These are phyloP conservation scores for Apophysomyces variabilis DNA, from an alignment of 371 early-diverging fungal species.

Conservation along the genomic window DNA sequence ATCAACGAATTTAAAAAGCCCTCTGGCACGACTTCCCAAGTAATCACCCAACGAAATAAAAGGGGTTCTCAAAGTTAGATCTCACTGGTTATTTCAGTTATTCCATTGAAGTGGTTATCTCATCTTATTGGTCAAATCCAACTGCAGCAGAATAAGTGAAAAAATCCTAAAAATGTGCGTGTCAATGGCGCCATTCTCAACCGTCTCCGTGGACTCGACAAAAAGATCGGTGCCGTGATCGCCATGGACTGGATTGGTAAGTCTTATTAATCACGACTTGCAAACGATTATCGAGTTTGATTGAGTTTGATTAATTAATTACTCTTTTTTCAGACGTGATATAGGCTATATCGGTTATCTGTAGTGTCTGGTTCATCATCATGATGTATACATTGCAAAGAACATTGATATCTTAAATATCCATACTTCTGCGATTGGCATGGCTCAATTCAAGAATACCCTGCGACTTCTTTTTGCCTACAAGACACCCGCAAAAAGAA, in stretches of 20 bases:
- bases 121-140: too few relatives aligned
- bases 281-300: neutral
- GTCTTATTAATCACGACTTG: neutral
- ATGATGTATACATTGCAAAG: slow-evolving; percentile 19
- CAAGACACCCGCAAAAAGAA: slow-evolving; percentile 10
- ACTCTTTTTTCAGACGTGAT: neutral
- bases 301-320: neutral
- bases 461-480: slow-evolving; percentile 17
- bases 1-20: slow-evolving; percentile 17
- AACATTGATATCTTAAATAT: slow-evolving; percentile 14
- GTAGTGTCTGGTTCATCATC: slow-evolving; percentile 14
- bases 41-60: slow-evolving; percentile 12
- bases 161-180: slow-evolving; percentile 3
- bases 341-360: slow-evolving; percentile 14
- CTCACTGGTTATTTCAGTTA: too few relatives aligned
- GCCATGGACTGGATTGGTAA: slow-evolving; percentile 18
- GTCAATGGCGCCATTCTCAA: slow-evolving; percentile 19
- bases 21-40: slow-evolving; percentile 10
- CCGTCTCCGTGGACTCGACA: slow-evolving; percentile 13
- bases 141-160: too few relatives aligned
- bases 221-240: slow-evolving; percentile 8
- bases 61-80: too few relatives aligned
- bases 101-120: too few relatives aligned
- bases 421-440: slow-evolving; percentile 5
- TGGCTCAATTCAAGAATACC: slow-evolving; percentile 14